Percentiles rank a stretch among this genome's conserved stretches.
Evolutionary conservation across 139 green algal genomes (phyloP).

Genomic region (Picochlorum costavermella): DNA sequence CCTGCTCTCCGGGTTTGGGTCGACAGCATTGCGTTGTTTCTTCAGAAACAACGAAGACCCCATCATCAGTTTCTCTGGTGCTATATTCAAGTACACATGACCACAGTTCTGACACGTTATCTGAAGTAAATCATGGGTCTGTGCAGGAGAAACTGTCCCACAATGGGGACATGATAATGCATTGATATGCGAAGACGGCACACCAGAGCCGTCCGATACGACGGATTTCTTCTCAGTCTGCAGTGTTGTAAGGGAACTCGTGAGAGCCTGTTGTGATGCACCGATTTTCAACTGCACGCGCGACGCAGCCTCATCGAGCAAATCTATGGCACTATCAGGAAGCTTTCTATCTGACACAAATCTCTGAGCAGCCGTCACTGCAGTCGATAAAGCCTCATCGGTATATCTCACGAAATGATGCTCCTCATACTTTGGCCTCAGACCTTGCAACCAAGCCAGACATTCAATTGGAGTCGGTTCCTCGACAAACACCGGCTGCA

Average conservation of each 20-base stretch:
- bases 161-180: constrained; percentile 31
- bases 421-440: constrained; percentile 70
- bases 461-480: constrained; percentile 63
- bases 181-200: neutral
- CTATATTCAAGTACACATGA: constrained; percentile 24
- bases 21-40: no score
- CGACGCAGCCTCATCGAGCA: constrained; percentile 73
- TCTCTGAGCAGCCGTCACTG: constrained; percentile 47
- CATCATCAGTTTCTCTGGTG: constrained; percentile 23
- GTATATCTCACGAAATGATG: constrained; percentile 69
- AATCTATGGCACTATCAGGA: constrained; percentile 71
- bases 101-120: constrained; percentile 18
- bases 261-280: neutral
- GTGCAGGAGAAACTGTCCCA: constrained; percentile 8
- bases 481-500: constrained; percentile 72
- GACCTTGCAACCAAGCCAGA: constrained; percentile 58
- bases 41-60: no score
- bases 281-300: constrained; percentile 1
- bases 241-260: neutral
- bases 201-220: no score
- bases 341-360: constrained; percentile 60
- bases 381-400: constrained; percentile 51
- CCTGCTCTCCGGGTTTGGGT: no score
- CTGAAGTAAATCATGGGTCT: constrained; percentile 14
- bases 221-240: no score